These are phyloP conservation scores for Tetrastigma voinierianum DNA, from an alignment of 164 flowering plant genomes.

Conservation along the genomic window DNA sequence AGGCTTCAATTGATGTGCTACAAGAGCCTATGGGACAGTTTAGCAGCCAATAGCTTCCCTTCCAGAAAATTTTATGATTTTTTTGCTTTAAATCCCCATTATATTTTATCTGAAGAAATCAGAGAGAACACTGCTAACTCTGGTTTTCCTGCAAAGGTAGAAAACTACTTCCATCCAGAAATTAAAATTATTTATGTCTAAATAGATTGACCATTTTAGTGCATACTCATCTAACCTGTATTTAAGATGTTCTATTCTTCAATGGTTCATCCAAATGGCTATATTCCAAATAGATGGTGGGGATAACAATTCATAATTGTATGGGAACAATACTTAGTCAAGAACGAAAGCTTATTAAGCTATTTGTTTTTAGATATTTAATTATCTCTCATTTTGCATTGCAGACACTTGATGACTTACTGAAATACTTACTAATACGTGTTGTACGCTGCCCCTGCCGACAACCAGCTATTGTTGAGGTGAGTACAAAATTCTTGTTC, in stretches of 20 bases:
- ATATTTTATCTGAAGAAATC: slow-evolving; percentile 54
- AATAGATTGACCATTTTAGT: no score
- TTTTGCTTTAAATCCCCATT: slow-evolving; percentile 61
- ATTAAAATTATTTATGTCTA: no score
- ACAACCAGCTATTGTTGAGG: slow-evolving; percentile 74
- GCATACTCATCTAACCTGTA: neutral
- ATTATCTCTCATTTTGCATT: slow-evolving; percentile 16
- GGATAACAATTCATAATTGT: neutral
- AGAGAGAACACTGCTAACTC: slow-evolving; percentile 32
- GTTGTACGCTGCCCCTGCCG: slow-evolving; percentile 51
- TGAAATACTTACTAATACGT: slow-evolving; percentile 47
- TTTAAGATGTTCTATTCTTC: neutral
- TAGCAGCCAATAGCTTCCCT: slow-evolving; percentile 50
- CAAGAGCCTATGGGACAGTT: slow-evolving; percentile 78
- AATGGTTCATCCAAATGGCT: neutral
- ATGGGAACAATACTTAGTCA: neutral
- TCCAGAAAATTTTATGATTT: slow-evolving; percentile 43
- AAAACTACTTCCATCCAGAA: no score
- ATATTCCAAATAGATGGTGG: neutral
- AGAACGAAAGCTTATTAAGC: neutral
- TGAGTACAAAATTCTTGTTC: slow-evolving; percentile 18
- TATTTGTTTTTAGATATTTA: neutral
- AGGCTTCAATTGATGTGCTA: slow-evolving; percentile 96
- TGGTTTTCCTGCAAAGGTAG: slow-evolving; percentile 66
- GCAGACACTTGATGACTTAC: slow-evolving; percentile 86